Evolutionary conservation across 2,329 filamentous ascomycete genomes (phyloP).

Genomic region (Penicillium sp.): DNA sequence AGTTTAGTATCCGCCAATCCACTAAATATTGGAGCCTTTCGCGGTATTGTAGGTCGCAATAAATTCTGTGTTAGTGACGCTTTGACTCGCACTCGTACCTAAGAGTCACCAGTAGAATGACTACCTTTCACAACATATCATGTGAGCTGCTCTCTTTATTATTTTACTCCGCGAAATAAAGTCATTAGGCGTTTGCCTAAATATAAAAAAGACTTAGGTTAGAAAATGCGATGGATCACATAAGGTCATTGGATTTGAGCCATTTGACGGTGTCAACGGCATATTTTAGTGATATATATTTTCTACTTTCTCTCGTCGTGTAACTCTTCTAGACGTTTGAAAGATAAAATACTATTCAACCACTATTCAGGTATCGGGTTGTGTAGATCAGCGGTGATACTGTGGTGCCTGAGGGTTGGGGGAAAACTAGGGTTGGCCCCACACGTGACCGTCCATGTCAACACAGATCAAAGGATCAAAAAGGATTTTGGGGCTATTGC

Average conservation of each 20-base stretch:
- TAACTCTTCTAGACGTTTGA: neutral
- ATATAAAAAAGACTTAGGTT: too few relatives aligned
- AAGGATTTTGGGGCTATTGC: neutral
- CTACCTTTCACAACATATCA: neutral
- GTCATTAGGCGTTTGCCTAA: too few relatives aligned
- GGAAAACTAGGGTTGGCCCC: slow-evolving; percentile 8
- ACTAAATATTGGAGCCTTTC: too few relatives aligned
- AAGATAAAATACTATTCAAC: neutral
- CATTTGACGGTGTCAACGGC: too few relatives aligned
- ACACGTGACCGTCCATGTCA: slow-evolving; percentile 6
- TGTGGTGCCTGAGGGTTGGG: neutral
- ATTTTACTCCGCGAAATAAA: too few relatives aligned
- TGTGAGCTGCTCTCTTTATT: too few relatives aligned
- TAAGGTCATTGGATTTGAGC: neutral
- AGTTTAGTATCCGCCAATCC: too few relatives aligned
- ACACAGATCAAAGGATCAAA: neutral
- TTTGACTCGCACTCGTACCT: neutral
- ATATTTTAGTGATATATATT: neutral
- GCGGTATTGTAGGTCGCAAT: too few relatives aligned
- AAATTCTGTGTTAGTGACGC: too few relatives aligned
- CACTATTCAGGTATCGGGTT: neutral
- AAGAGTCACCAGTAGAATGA: neutral
- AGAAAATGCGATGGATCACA: too few relatives aligned
- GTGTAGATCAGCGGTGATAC: neutral
- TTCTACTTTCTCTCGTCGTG: neutral